Base-by-base conservation (phyloP, 108 stramenopile species). In the Cyclotella baltica region DNA sequence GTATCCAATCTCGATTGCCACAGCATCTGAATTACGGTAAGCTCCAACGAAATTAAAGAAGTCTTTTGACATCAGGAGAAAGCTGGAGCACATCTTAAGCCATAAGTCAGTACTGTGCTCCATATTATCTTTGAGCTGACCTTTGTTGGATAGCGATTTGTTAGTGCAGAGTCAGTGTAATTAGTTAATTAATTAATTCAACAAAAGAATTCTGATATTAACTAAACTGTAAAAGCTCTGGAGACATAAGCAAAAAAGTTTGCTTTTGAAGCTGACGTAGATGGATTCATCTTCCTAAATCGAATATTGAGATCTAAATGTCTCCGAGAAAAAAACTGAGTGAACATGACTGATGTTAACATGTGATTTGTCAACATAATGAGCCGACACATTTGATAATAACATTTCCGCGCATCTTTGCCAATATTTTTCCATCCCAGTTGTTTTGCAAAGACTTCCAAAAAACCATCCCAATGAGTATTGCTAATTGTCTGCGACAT, bases 341-440 rank as follows among this genome's bases (percentile, higher is more conserved):
- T 22, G 33, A 52, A 53, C 29, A 36, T 70, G 29, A 27, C 27
- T 6, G 43, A 4, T 51, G 27, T 27, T 25, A 67, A 3, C 29
- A 25, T 27, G 22, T 67, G 43, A 29, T 67, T 47, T 15, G 50
- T 19, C 1, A 50, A 31, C 46, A 33, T 33, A 16, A 70, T 47
- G 2, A 70, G 52, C 15, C 52, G 52, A 11, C n/a, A 16, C 13
- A 30, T 35, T 27, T 70, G 69, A 35, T 52, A 70, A n/a, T 70
- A 70, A 53, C 53, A 56, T 22, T 30, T 29, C 1, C 69, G 30
- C 0, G 51, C 69, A 56, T 70, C 69, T 51, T 53, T 56, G 5
- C 30, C 18, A 35, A 70, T 36, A 25, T 51, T 48, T n/a, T 70
- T 70, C 69, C 69, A 70, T 23, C 34, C 50, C 15, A 70, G 53